Conservation (phyloP, 2,329 filamentous ascomycete species). For the Claviceps digitariae region DNA sequence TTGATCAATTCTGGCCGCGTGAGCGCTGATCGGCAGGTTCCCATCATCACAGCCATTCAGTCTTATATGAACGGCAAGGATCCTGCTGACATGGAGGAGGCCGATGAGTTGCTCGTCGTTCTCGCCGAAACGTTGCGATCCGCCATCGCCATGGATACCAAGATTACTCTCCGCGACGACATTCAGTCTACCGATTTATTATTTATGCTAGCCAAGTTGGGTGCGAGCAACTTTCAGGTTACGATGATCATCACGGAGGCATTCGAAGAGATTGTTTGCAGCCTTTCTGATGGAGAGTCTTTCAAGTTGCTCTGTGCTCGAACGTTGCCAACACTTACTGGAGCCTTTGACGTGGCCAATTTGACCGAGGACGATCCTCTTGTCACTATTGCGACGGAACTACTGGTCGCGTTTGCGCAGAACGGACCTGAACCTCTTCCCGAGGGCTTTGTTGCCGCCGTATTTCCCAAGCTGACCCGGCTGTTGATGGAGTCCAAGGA, state of each 20-base stretch:
- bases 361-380: constrained; percentile 76
- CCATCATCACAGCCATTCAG: constrained; percentile 48
- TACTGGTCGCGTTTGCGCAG: constrained; percentile 69
- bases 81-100: constrained; percentile 68
- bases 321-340: constrained; percentile 75
- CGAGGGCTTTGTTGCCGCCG: constrained; percentile 67
- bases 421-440: constrained; percentile 77
- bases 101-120: constrained; percentile 83
- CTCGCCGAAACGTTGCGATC: constrained; percentile 76
- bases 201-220: constrained; percentile 79
- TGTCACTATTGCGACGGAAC: constrained; percentile 74
- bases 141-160: constrained; percentile 66
- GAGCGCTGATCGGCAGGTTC: constrained; percentile 41
- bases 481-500: constrained; percentile 76
- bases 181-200: constrained; percentile 68
- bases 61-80: constrained; percentile 71
- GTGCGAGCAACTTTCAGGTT: constrained; percentile 81
- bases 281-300: constrained; percentile 50
- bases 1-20: constrained; percentile 42
- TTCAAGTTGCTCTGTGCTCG: constrained; percentile 74
- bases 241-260: constrained; percentile 78
- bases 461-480: constrained; percentile 75
- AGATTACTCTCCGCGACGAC: constrained; percentile 57
- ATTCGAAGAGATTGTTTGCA: constrained; percentile 74
- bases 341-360: constrained; percentile 77